phyloP scores from a whole-genome alignment of 2,329 filamentous ascomycete genomes.

The Chrysoporthe puriensis region DNA sequence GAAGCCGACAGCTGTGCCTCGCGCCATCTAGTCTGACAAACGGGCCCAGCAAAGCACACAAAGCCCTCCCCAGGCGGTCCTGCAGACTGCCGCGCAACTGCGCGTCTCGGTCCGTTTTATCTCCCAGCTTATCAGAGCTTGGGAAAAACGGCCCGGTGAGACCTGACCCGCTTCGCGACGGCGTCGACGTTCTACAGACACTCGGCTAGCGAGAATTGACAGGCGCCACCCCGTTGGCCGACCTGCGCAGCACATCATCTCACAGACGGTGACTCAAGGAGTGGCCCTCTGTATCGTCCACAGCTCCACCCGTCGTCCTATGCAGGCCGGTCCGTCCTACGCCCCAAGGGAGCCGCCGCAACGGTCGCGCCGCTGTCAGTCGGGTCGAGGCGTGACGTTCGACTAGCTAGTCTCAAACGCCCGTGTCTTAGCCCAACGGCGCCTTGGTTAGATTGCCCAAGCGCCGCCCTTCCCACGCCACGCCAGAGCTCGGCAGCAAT shows the following conservation, averaged over 20 bases:
- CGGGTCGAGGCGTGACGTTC: constrained; percentile 16
- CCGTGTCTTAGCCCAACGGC: constrained; percentile 25
- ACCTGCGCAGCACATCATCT: constrained; percentile 17
- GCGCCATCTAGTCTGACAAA: constrained; percentile 7
- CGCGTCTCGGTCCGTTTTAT: constrained; percentile 22
- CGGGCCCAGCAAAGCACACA: constrained; percentile 6
- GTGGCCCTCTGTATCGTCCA: constrained; percentile 30
- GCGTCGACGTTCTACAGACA: constrained; percentile 44
- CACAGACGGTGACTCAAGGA: constrained; percentile 27
- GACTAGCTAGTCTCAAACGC: constrained; percentile 20
- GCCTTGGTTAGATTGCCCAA: constrained; percentile 23
- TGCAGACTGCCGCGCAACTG: constrained; percentile 23
- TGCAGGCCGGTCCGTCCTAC: constrained; percentile 30
- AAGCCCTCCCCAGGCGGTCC: constrained; percentile 14
- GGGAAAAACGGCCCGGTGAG: constrained; percentile 37
- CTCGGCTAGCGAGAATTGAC: constrained; percentile 42
- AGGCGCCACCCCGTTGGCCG: constrained; percentile 34
- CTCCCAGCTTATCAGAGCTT: constrained; percentile 25
- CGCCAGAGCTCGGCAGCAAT: constrained; percentile 18
- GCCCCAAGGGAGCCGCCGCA: constrained; percentile 37
- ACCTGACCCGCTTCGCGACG: constrained; percentile 41
- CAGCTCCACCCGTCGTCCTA: neutral
- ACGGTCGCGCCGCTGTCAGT: constrained; percentile 33
- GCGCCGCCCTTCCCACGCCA: constrained; percentile 18
- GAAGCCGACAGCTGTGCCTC: constrained; percentile 13